These are phyloP conservation scores for Balansia obtecta DNA, from an alignment of 2,329 filamentous ascomycete species.

Conservation along the genomic window DNA sequence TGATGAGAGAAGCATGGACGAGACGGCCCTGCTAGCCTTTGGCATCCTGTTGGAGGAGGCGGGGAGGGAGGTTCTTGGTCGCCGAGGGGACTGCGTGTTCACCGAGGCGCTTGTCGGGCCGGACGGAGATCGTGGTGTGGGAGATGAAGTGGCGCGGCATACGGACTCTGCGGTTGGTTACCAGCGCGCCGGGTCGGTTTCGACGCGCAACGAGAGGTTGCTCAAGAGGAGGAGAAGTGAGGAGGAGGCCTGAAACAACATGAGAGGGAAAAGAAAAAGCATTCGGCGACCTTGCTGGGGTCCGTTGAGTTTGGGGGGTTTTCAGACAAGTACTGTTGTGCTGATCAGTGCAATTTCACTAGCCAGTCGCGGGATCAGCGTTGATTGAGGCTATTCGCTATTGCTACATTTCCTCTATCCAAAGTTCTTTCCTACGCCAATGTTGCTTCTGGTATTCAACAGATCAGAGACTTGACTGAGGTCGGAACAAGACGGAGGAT, in stretches of 20 bases:
- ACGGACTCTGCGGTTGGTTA: slow-evolving; percentile 12
- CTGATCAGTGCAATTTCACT: not conserved
- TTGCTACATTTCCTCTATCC: not conserved
- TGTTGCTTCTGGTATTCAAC: no score
- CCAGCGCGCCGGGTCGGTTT: slow-evolving; percentile 10
- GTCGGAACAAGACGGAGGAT: not conserved
- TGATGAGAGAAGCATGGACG: slow-evolving; percentile 56
- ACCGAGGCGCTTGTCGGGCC: slow-evolving; percentile 36
- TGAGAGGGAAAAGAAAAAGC: not conserved
- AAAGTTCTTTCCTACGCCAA: not conserved
- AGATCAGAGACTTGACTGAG: not conserved
- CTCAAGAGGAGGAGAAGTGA: slow-evolving; percentile 21
- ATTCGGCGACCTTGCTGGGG: not conserved
- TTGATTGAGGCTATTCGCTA: not conserved
- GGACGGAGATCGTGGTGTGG: not conserved
- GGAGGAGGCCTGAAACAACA: not conserved
- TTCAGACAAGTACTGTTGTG: not conserved
- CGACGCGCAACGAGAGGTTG: slow-evolving; percentile 9
- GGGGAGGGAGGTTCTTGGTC: slow-evolving; percentile 45
- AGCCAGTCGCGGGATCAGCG: not conserved
- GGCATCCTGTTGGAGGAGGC: slow-evolving; percentile 66
- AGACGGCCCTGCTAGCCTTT: slow-evolving; percentile 63
- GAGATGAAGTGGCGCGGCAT: slow-evolving; percentile 10
- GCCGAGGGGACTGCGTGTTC: slow-evolving; percentile 58
- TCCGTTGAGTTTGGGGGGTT: not conserved